Evolutionary conservation across 2,329 filamentous ascomycete species (phyloP), one percentile per base, ranked within the genome.

Genomic region (Phyllosticta citribraziliensis): DNA sequence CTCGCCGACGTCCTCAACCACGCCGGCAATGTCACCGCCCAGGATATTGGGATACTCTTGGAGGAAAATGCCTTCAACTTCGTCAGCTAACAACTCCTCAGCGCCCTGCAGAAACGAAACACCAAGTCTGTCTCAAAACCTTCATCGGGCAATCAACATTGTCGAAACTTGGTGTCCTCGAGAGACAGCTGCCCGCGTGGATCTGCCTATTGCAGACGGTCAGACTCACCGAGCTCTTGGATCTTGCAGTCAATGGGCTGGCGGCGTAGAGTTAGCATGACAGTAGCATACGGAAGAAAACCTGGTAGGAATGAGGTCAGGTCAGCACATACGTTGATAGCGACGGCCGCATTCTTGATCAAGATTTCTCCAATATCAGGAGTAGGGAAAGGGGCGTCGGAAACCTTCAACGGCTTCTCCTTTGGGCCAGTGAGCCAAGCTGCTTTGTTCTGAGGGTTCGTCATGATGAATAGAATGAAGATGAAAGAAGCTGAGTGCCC

Each of bases 1-100:
- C 17, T 54, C 60, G 33, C 74, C 74, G 17, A 75, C 69, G 55
- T 70, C 72, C 30, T 68, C 63, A 19, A 76, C 66, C 55, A 70
- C 70, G 14, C 74, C 74, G n/a, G 74, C 73, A 17, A 74, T 65
- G 57, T 76, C 74, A 51, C 60, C 65, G 50, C 74, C 74, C 10
- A 76, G 64, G 20, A 76, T 66, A 22, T 65, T 66, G 4, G 74
- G 73, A 62, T 68, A 76, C 20, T 57, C 14, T 20, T 50, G 35
- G 14, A 61, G 0, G 24, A 57, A 27, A n/a, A 47, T 5, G 20
- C 55, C 59, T 60, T 19, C 6, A 5, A 27, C 20, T 22, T 11
- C 10, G 40, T 60, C n/a, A 60, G 58, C n/a, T 9, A 40, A 10
- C 25, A 22, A 20, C 20, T 54, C 20, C 52, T n/a, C 20, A 59